Conservation (phyloP, 2,329 filamentous ascomycete species). For the Xylariaceae sp. region DNA sequence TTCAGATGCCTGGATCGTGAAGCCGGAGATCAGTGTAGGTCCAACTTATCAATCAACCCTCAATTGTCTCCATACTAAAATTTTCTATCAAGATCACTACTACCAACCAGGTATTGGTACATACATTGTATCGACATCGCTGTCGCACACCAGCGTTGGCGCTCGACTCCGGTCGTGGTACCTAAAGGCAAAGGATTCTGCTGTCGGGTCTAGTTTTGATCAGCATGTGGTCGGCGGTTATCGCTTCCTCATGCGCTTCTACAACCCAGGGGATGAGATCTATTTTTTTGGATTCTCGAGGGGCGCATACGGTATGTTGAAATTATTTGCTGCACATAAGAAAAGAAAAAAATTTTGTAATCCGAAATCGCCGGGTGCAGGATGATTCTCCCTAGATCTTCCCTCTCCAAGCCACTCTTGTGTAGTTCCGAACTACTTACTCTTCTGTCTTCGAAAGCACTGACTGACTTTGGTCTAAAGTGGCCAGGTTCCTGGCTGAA, state of each 20-base stretch:
- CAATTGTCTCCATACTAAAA: slow-evolving; percentile 3
- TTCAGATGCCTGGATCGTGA: slow-evolving; percentile 72
- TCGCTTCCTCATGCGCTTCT: slow-evolving; percentile 78
- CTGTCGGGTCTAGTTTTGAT: slow-evolving; percentile 79
- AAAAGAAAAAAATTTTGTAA: too few species aligned
- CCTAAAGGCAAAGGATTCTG: slow-evolving; percentile 77
- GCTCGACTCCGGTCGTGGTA: slow-evolving; percentile 70
- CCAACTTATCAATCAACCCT: neutral
- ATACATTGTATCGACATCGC: slow-evolving; percentile 66
- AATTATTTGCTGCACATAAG: too few species aligned
- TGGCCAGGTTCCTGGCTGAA: slow-evolving; percentile 77
- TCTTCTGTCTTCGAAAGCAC: neutral
- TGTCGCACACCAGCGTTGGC: slow-evolving; percentile 61
- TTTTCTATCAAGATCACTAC: slow-evolving; percentile 54
- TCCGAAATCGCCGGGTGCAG: too few species aligned
- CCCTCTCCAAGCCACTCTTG: too few species aligned
- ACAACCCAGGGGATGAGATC: slow-evolving; percentile 67
- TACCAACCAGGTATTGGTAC: slow-evolving; percentile 76
- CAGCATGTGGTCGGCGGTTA: slow-evolving; percentile 85
- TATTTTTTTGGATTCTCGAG: slow-evolving; percentile 78
- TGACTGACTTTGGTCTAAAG: slow-evolving; percentile 39
- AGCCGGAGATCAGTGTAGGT: slow-evolving; percentile 62
- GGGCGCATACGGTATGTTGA: slow-evolving; percentile 60
- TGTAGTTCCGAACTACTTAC: too few species aligned
- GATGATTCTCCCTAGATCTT: too few species aligned